Evolutionary conservation across 2,329 filamentous ascomycete species (phyloP).

Genomic region (Botrytis sinoallii): DNA sequence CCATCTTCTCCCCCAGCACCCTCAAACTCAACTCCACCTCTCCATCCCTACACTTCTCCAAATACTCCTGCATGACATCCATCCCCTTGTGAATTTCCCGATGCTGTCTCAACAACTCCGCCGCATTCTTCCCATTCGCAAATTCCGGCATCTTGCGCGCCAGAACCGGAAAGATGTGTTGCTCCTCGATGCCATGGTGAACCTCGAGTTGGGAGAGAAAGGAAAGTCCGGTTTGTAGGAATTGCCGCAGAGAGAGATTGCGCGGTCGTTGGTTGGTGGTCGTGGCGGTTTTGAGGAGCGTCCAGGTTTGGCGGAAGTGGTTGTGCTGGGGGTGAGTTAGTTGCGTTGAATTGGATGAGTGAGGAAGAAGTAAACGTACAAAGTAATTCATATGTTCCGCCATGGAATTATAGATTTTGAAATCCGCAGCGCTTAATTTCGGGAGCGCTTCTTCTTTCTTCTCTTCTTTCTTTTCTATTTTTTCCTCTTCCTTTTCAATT

Average conservation of each 20-base stretch:
- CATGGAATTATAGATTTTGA: constrained; percentile 58
- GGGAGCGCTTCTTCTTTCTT: constrained; percentile 42
- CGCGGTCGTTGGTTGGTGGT: constrained; percentile 55
- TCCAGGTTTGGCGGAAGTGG: constrained; percentile 74
- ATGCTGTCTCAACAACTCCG: constrained; percentile 72
- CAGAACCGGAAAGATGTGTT: constrained; percentile 74
- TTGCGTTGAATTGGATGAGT: neutral
- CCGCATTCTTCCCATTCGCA: constrained; percentile 46
- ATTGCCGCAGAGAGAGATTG: constrained; percentile 64
- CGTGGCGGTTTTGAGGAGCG: constrained; percentile 64
- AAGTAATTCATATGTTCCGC: constrained; percentile 62
- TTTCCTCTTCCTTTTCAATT: constrained; percentile 17
- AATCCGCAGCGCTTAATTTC: constrained; percentile 55
- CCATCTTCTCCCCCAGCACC: constrained; percentile 69
- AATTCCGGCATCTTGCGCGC: constrained; percentile 79
- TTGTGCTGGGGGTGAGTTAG: constrained; percentile 55
- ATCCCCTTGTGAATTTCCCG: constrained; percentile 74
- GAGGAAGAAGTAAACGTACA: constrained; percentile 40
- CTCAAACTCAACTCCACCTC: constrained; percentile 56
- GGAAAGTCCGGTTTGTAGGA: constrained; percentile 64
- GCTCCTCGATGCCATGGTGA: constrained; percentile 83
- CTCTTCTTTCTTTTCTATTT: constrained; percentile 22
- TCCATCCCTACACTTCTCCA: constrained; percentile 58
- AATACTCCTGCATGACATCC: constrained; percentile 63
- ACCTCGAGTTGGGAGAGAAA: constrained; percentile 68